Percentiles rank a stretch among this genome's conserved stretches.
Evolutionary conservation across 768 basidiomycete genomes (phyloP).

Genomic region (Sistotremastrum suecicum): DNA sequence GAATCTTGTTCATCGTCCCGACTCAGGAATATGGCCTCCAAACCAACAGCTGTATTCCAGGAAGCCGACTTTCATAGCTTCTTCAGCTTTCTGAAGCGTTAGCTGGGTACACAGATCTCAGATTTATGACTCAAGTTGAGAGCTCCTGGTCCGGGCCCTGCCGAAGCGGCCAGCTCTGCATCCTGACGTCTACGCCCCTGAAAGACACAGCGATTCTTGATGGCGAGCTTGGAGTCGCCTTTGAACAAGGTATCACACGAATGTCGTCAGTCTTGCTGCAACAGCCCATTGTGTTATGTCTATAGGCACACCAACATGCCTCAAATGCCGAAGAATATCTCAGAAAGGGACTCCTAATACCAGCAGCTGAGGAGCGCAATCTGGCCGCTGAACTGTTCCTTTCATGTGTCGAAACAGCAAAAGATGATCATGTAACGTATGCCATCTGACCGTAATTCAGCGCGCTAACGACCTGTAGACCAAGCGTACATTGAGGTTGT

Average conservation of each 20-base stretch:
- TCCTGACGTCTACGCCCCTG: too few species aligned
- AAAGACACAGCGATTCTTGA: neutral
- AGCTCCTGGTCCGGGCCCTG: too few species aligned
- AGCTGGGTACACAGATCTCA: too few species aligned
- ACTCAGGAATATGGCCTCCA: too few species aligned
- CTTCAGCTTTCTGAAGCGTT: too few species aligned
- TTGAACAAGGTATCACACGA: slow-evolving; percentile 4
- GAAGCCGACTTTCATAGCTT: too few species aligned
- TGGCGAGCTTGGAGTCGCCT: slow-evolving; percentile 3
- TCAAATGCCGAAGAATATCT: slow-evolving; percentile 65
- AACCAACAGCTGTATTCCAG: too few species aligned
- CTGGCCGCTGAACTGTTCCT: slow-evolving; percentile 67
- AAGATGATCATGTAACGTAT: slow-evolving; percentile 50
- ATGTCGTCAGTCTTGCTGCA: neutral
- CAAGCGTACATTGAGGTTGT: slow-evolving; percentile 60
- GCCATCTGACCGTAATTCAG: slow-evolving; percentile 2
- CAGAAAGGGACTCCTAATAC: slow-evolving; percentile 51
- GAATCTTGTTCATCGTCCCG: too few species aligned
- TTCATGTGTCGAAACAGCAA: slow-evolving; percentile 58
- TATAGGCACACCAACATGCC: slow-evolving; percentile 72
- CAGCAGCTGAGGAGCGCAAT: slow-evolving; percentile 58
- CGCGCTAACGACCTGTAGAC: slow-evolving; percentile 30
- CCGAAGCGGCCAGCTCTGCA: too few species aligned
- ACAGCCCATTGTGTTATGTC: neutral
- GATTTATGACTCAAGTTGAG: too few species aligned